Conservation (phyloP, 108 stramenopile species). For the Cyclotella cryptica region DNA sequence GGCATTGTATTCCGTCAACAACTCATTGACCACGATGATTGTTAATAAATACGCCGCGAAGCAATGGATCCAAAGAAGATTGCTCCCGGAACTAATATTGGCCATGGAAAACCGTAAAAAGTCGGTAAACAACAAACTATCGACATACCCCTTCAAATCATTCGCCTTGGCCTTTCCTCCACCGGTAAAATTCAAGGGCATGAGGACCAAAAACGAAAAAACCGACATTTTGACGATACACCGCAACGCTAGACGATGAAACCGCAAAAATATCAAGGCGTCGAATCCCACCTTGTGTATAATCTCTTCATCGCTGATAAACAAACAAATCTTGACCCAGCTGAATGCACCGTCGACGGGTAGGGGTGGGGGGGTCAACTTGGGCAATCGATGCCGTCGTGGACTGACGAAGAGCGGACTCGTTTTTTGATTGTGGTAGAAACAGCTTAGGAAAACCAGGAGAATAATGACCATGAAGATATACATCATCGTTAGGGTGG, state of each 20-base stretch:
- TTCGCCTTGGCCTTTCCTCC: slow-evolving; percentile 78
- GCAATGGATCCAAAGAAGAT: slow-evolving; percentile 91
- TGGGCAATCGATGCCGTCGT: slow-evolving; percentile 85
- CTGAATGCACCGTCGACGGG: slow-evolving; percentile 81
- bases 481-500: slow-evolving; percentile 76
- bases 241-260: slow-evolving; percentile 85
- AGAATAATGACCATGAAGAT: slow-evolving; percentile 66
- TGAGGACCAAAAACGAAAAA: slow-evolving; percentile 81
- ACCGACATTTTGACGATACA: slow-evolving; percentile 92
- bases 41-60: slow-evolving; percentile 87
- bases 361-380: slow-evolving; percentile 83
- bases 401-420: slow-evolving; percentile 84
- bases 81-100: slow-evolving; percentile 74
- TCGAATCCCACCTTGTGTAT: slow-evolving; percentile 91
- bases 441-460: slow-evolving; percentile 81
- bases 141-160: slow-evolving; percentile 79
- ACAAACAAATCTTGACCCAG: slow-evolving; percentile 85
- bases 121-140: slow-evolving; percentile 76
- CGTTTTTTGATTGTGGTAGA: slow-evolving; percentile 91
- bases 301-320: slow-evolving; percentile 87
- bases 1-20: slow-evolving; percentile 86
- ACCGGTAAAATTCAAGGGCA: slow-evolving; percentile 90
- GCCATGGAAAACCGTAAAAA: slow-evolving; percentile 92
- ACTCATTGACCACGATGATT: slow-evolving; percentile 80
- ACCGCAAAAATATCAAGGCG: slow-evolving; percentile 85